These are phyloP conservation scores for Sanguinoderma infundibulare DNA, from an alignment of 1,284 basidiomycete genomes.

Conservation along the genomic window DNA sequence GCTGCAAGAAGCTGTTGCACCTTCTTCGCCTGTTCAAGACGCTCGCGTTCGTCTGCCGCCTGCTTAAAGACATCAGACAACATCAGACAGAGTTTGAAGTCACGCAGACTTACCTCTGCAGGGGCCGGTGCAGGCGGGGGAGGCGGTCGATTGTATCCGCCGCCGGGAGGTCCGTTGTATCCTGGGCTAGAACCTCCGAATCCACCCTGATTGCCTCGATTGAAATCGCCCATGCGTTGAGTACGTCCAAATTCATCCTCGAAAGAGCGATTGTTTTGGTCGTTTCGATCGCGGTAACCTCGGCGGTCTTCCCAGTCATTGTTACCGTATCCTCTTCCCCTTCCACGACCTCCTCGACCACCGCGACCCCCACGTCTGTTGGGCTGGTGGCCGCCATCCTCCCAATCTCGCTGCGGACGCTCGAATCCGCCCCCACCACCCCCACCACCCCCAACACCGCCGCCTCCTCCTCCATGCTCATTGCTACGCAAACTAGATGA, in stretches of 20 bases:
- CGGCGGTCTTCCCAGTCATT: conserved; percentile 50
- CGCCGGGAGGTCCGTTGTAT: conserved; percentile 38
- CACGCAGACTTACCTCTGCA: conserved; percentile 29
- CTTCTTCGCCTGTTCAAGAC: conserved; percentile 80
- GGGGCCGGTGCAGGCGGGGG: conserved; percentile 13
- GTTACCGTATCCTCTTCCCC: conserved; percentile 33
- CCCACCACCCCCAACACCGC: conserved; percentile 14
- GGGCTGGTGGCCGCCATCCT: conserved; percentile 38
- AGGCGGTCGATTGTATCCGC: conserved; percentile 34
- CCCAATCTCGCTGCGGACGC: conserved; percentile 48
- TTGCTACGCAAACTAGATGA: background rate
- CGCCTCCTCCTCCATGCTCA: background rate
- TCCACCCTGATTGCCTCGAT: conserved; percentile 34
- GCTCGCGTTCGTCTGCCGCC: conserved; percentile 69
- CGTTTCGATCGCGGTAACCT: conserved; percentile 49
- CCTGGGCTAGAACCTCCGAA: conserved; percentile 37
- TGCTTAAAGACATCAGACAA: conserved; percentile 15
- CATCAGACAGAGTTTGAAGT: background rate
- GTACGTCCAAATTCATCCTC: conserved; percentile 48
- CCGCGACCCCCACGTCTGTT: conserved; percentile 36
- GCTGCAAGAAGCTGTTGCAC: conserved; percentile 83
- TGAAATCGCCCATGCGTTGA: conserved; percentile 42
- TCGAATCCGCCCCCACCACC: conserved; percentile 35
- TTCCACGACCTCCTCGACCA: conserved; percentile 37
- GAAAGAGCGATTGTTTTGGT: conserved; percentile 34